Conservation (phyloP, 2,329 filamentous ascomycete genomes). For the Endoconidiophora laricicola region DNA sequence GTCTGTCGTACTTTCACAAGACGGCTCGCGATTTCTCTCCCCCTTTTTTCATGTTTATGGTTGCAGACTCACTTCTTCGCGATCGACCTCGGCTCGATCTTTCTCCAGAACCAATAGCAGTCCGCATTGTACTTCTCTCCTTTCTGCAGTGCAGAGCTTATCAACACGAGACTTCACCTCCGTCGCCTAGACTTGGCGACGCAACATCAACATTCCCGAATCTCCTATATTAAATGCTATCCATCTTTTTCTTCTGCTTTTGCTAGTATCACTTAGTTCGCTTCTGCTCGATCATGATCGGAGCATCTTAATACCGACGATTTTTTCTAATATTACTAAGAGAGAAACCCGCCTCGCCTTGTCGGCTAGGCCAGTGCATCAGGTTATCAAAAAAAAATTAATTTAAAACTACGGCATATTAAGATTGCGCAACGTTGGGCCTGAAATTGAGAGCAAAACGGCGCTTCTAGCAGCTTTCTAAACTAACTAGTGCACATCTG, state of each 20-base stretch:
- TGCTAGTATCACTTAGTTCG: slow-evolving; percentile 9
- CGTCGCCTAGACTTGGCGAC: slow-evolving; percentile 4
- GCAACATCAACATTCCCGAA: slow-evolving; percentile 6
- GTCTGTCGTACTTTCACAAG: neutral
- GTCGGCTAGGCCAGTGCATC: too few relatives aligned
- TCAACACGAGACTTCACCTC: neutral
- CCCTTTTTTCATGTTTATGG: neutral
- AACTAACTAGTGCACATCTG: too few relatives aligned
- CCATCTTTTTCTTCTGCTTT: too few relatives aligned
- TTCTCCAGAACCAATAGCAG: too few relatives aligned
- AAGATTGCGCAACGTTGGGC: too few relatives aligned
- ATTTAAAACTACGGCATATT: too few relatives aligned
- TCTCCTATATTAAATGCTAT: slow-evolving; percentile 2
- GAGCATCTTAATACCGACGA: slow-evolving; percentile 4
- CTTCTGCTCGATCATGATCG: slow-evolving; percentile 7
- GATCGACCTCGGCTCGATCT: neutral
- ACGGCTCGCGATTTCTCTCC: neutral
- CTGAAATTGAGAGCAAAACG: too few relatives aligned
- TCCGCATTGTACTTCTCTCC: neutral
- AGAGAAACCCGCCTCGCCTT: too few relatives aligned
- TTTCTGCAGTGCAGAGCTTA: neutral
- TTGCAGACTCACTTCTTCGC: neutral
- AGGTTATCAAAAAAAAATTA: too few relatives aligned
- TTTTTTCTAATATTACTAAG: neutral
- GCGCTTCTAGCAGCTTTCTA: too few relatives aligned